phyloP scores from a whole-genome alignment of 2,329 filamentous ascomycete species.

The Calonectria pauciramosa region DNA sequence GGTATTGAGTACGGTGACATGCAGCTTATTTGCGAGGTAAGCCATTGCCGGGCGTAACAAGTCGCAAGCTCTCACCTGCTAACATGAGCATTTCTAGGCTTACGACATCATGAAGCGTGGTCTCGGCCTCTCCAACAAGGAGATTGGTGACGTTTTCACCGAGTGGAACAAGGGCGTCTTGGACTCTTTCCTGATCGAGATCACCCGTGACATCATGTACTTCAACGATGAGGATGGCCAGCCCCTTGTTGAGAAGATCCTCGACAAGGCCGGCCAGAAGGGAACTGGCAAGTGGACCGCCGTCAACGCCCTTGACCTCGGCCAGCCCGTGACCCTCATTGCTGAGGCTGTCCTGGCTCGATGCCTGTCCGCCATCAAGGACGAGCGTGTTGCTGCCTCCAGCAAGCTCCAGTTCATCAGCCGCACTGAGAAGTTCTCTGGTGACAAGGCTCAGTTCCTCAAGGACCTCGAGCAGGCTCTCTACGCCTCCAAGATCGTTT shows the following conservation, averaged over 20 bases:
- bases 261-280: constrained; percentile 99
- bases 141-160: constrained; percentile 94
- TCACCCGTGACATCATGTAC: constrained; percentile 98
- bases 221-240: constrained; percentile 95
- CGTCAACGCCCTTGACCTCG: constrained; percentile 98
- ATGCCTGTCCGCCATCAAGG: constrained; percentile 95
- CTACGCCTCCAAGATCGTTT: constrained; percentile 99
- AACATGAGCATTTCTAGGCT: constrained; percentile 68
- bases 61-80: not conserved
- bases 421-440: constrained; percentile 84
- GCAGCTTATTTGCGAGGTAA: constrained; percentile 99
- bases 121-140: constrained; percentile 88
- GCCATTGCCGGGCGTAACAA: constrained; percentile 40
- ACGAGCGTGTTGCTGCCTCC: constrained; percentile 88
- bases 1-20: constrained; percentile 99
- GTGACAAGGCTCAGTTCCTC: constrained; percentile 93
- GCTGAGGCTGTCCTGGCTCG: constrained; percentile 96
- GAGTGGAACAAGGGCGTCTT: constrained; percentile 99
- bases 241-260: constrained; percentile 97
- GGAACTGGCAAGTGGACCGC: constrained; percentile 99
- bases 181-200: constrained; percentile 99
- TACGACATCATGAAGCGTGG: constrained; percentile 99
- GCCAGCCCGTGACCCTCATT: constrained; percentile 98
- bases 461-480: constrained; percentile 98
- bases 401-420: constrained; percentile 80